phyloP scores from a whole-genome alignment of 768 basidiomycete genomes.

The Tulasnella sp. region DNA sequence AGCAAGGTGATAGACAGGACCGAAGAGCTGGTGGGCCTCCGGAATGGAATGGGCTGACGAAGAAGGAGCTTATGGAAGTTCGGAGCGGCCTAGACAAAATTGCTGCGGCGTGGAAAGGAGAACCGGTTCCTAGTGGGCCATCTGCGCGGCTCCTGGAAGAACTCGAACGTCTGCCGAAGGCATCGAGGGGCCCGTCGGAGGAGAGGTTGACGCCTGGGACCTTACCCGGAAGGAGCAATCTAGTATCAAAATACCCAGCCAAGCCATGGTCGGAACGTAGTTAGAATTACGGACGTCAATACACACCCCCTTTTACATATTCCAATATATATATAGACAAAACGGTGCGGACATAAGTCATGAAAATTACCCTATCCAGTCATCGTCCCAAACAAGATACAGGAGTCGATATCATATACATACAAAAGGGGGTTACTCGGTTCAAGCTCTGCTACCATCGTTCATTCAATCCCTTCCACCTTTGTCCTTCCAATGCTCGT shows the following conservation, averaged over 20 bases:
- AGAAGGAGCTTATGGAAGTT: slow-evolving; percentile 23
- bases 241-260: slow-evolving; percentile 15
- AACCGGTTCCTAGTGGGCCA: neutral
- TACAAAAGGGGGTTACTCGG: too few species aligned
- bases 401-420: too few species aligned
- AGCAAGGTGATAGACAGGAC: slow-evolving; percentile 43
- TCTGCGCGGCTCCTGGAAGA: neutral
- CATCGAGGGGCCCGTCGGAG: neutral
- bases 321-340: neutral
- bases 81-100: slow-evolving; percentile 5
- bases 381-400: too few species aligned
- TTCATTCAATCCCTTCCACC: neutral
- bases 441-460: too few species aligned
- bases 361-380: neutral
- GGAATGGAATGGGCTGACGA: slow-evolving; percentile 41
- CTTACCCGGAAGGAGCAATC: slow-evolving; percentile 3
- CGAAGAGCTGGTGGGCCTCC: slow-evolving; percentile 42
- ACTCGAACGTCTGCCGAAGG: slow-evolving; percentile 9
- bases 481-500: slow-evolving; percentile 47
- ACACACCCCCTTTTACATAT: slow-evolving; percentile 4
- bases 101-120: neutral
- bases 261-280: slow-evolving; percentile 18
- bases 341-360: neutral
- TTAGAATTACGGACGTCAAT: slow-evolving; percentile 8
- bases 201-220: neutral